Evolutionary conservation across 371 early-diverging fungal species (phyloP), one percentile per base, ranked within the genome.

Genomic region (Mucor saturninus): DNA sequence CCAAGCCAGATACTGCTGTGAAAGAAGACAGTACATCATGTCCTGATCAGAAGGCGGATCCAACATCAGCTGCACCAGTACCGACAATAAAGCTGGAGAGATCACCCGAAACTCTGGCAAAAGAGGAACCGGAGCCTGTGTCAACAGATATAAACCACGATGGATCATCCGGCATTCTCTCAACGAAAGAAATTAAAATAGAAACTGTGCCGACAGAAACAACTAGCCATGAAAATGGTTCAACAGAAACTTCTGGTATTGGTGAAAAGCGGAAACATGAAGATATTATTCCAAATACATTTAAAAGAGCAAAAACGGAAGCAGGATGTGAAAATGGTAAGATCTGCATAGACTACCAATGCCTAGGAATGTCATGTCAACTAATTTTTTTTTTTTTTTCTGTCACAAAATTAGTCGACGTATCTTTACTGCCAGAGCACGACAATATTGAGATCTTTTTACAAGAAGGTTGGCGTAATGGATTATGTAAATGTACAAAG

Each of bases 401-500:
- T 8, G 39, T 38, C 39, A 8, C 10, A 13, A 13, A 13, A 42
- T 42, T 43, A 66, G 67, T 71, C 7, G 60, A 66, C 43, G 4
- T 51, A n/a, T 35, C 51, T 13, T 56, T 49, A 21, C 37, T 75
- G 5, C 51, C 51, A 28, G 46, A 64, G 6, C 58, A 71, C 11
- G 71, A 75, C 13, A 37, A 68, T 38, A 64, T 72, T 8, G 82
- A 84, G 57, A 43, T 85, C 7, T 86, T 84, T 39, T 68, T 82
- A 31, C 63, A 67, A 32, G 76, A 77, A 49, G 79, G 76, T 15
- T 87, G 87, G 87, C 78, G 85, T 28, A 54, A 74, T 8, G 62
- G 68, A 3, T 62, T 84, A 48, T 84, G 84, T 48, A 67, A 54
- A 56, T 84, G 84, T 55, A 38, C 39, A 29, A 68, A 74, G 62